Evolutionary conservation across 2,329 filamentous ascomycete species (phyloP).

Genomic region (Onygena corvina): DNA sequence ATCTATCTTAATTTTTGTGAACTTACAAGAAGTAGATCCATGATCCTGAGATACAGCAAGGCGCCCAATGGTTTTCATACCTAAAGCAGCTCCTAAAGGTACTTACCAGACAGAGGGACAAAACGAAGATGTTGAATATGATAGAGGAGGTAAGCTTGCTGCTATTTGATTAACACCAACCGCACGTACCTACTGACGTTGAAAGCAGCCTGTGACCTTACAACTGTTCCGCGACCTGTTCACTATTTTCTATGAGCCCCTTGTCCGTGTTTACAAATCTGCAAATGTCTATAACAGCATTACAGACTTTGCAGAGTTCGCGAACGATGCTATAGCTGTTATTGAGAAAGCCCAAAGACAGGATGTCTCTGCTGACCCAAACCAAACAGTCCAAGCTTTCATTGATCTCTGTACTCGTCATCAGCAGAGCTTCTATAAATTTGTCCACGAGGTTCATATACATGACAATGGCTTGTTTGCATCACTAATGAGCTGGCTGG

Average conservation of each 20-base stretch:
- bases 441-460: constrained; percentile 92
- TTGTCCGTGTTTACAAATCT: constrained; percentile 95
- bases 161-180: not conserved
- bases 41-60: constrained; percentile 65
- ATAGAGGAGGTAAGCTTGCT: constrained; percentile 58
- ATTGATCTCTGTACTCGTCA: constrained; percentile 93
- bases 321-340: constrained; percentile 83
- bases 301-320: constrained; percentile 86
- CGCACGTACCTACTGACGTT: not conserved
- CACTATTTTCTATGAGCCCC: constrained; percentile 96
- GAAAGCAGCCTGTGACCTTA: constrained; percentile 63
- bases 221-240: constrained; percentile 91
- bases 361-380: constrained; percentile 87
- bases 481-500: constrained; percentile 93
- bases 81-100: constrained; percentile 91
- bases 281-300: constrained; percentile 97
- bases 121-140: constrained; percentile 90
- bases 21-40: constrained; percentile 43
- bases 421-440: constrained; percentile 96
- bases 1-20: not conserved
- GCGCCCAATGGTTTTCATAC: constrained; percentile 83
- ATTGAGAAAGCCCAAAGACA: constrained; percentile 55
- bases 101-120: constrained; percentile 80
- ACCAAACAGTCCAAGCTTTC: constrained; percentile 95
- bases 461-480: constrained; percentile 96